A percentile compares a stretch with the other conserved stretches of the same genome.
phyloP scores from a whole-genome alignment of 495 filamentous ascomycete genomes.

The Penicillium canariense region DNA sequence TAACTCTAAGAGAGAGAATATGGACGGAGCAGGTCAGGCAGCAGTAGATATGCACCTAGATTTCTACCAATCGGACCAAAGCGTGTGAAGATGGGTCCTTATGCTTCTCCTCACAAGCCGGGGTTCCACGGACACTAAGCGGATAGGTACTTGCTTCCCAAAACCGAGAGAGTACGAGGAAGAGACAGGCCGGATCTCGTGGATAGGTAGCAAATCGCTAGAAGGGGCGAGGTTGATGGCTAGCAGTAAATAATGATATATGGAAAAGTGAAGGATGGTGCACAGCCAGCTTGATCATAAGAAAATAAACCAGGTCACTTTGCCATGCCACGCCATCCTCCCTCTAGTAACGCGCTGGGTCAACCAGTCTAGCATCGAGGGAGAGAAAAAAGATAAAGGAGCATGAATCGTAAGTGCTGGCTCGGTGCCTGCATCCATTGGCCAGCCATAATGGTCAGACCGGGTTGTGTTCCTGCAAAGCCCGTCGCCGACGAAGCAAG shows the following conservation, averaged over 20 bases:
- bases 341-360: constrained; percentile 1
- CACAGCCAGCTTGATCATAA: not conserved
- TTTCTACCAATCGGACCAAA: not conserved
- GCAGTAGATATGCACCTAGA: not conserved
- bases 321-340: not conserved
- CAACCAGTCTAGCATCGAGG: constrained; percentile 1
- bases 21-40: not conserved
- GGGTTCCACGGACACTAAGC: not conserved
- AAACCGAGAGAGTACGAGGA: not conserved
- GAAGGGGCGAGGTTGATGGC: not conserved
- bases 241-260: not conserved
- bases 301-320: not conserved
- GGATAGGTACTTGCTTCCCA: not conserved
- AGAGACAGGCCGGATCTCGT: not conserved
- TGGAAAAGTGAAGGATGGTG: not conserved
- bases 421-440: constrained; percentile 23
- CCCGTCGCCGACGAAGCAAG: not conserved
- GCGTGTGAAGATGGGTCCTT: not conserved
- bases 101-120: not conserved
- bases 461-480: constrained; percentile 8
- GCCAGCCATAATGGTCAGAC: constrained; percentile 20
- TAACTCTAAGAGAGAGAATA: not conserved
- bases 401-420: constrained; percentile 3
- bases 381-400: not conserved
- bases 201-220: not conserved